These are phyloP conservation scores for Paecilomyces niveus DNA, from an alignment of 2,329 filamentous ascomycete genomes.

Conservation along the genomic window DNA sequence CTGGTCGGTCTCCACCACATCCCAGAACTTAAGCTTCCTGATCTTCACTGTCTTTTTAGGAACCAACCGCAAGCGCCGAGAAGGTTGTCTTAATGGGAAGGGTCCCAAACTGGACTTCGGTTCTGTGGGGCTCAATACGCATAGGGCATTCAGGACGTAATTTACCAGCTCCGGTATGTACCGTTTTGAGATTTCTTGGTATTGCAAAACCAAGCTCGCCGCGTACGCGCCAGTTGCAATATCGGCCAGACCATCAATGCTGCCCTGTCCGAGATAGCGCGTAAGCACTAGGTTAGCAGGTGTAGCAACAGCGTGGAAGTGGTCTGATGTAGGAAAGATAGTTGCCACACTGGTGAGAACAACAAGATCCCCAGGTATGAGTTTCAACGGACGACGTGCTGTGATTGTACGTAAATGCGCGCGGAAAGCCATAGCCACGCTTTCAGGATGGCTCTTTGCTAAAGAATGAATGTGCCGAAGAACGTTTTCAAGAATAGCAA, in stretches of 20 bases:
- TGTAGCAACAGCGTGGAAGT: conserved; percentile 92
- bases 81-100: conserved; percentile 57
- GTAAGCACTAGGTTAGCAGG: conserved; percentile 80
- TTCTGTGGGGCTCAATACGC: conserved; percentile 55
- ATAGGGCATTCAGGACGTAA: conserved; percentile 69
- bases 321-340: conserved; percentile 91
- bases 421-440: conserved; percentile 71
- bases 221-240: conserved; percentile 70
- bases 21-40: conserved; percentile 53
- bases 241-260: conserved; percentile 58
- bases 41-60: conserved; percentile 25
- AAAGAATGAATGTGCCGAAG: conserved; percentile 90
- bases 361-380: conserved; percentile 64
- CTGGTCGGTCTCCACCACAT: conserved; percentile 39
- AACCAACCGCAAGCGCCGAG: conserved; percentile 45
- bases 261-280: conserved; percentile 72
- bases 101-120: conserved; percentile 41
- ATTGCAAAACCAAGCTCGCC: conserved; percentile 71
- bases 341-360: conserved; percentile 76
- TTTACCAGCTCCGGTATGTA: conserved; percentile 85
- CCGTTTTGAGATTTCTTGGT: conserved; percentile 74
- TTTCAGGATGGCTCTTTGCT: conserved; percentile 73
- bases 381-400: conserved; percentile 44
- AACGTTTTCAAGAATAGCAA: conserved; percentile 67
- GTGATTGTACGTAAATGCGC: conserved; percentile 57